These are phyloP conservation scores for Xylaria sp. DNA, from an alignment of 2,329 filamentous ascomycete genomes.

Conservation along the genomic window DNA sequence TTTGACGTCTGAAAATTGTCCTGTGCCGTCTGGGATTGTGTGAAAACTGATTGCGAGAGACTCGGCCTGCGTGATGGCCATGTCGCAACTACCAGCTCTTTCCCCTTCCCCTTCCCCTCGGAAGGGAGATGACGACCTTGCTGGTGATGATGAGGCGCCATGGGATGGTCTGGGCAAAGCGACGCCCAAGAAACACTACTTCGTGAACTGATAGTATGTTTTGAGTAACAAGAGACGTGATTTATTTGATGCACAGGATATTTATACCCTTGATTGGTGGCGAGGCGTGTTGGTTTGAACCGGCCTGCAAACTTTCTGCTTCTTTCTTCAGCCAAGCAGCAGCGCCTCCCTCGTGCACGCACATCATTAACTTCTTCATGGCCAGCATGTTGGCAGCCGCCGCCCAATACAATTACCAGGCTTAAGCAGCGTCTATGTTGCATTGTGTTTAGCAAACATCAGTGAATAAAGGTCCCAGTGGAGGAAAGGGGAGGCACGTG, in stretches of 20 bases:
- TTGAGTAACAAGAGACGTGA: neutral
- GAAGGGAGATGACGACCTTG: constrained; percentile 31
- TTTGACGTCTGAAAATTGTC: constrained; percentile 27
- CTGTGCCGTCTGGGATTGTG: constrained; percentile 24
- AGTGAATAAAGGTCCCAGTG: neutral
- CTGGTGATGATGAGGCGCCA: constrained; percentile 1
- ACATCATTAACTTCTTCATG: constrained; percentile 4
- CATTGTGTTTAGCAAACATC: neutral
- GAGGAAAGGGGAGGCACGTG: neutral
- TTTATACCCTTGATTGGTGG: neutral
- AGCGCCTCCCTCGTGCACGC: constrained; percentile 6
- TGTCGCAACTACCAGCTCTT: constrained; percentile 28
- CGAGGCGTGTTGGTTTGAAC: neutral
- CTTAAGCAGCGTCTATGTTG: neutral
- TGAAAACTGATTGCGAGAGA: constrained; percentile 29
- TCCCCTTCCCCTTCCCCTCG: constrained; percentile 36
- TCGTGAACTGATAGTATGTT: constrained; percentile 16
- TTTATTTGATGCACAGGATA: constrained; percentile 11
- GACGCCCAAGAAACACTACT: neutral
- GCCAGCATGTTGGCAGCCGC: constrained; percentile 2
- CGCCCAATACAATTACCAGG: constrained; percentile 4
- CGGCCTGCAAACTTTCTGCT: neutral
- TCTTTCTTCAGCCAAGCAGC: neutral
- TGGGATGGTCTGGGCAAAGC: neutral
- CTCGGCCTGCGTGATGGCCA: constrained; percentile 25